phyloP scores from a whole-genome alignment of 805 yeast species.

The Pichia nakasei region DNA sequence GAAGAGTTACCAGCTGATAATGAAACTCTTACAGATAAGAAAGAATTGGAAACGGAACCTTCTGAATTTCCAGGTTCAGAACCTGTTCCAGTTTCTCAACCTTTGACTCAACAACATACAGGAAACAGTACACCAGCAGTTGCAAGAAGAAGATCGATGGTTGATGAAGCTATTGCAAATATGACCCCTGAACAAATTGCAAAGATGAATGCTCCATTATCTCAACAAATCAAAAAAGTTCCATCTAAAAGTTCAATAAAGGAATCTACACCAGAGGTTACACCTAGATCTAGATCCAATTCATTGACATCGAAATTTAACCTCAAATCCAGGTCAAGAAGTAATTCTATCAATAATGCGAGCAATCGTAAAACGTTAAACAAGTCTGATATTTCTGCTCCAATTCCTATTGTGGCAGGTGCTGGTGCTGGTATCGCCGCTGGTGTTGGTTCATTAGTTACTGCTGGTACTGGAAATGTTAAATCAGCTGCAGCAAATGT shows the following conservation, averaged over 20 bases:
- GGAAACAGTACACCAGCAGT: background rate
- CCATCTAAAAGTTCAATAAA: constrained; percentile 29
- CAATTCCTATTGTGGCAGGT: constrained; percentile 2
- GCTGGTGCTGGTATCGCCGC: background rate
- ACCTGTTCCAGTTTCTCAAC: background rate
- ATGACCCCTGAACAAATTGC: constrained; percentile 21
- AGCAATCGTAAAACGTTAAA: constrained; percentile 5
- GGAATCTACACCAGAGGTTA: constrained; percentile 16
- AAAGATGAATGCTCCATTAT: constrained; percentile 24
- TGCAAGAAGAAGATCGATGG: constrained; percentile 24
- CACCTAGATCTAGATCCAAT: constrained; percentile 17
- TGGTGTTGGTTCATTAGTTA: background rate
- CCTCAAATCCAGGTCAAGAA: constrained; percentile 12
- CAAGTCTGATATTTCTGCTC: constrained; percentile 13
- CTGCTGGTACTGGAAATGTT: background rate
- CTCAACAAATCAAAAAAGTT: constrained; percentile 19
- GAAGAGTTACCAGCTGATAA: background rate
- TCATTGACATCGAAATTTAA: constrained; percentile 9
- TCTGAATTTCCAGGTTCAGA: background rate
- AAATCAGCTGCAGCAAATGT: background rate
- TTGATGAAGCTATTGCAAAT: constrained; percentile 23
- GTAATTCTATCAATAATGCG: constrained; percentile 15
- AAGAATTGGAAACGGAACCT: background rate
- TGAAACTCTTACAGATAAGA: constrained; percentile 1
- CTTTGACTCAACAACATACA: background rate